phyloP scores from a whole-genome alignment of 75 land plant species.

The Sequoia sempervirens region DNA sequence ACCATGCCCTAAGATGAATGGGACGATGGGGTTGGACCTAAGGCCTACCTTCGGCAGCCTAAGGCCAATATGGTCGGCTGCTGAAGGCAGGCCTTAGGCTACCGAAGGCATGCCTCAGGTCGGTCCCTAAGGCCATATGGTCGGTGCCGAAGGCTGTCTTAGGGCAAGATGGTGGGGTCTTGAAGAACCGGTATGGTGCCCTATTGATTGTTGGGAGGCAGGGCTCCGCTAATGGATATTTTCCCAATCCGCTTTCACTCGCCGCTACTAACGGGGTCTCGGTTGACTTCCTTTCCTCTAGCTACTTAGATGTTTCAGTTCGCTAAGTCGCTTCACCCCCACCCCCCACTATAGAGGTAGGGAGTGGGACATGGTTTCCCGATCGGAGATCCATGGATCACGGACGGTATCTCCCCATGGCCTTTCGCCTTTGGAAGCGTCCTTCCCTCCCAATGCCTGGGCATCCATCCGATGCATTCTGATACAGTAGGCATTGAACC shows the following conservation, averaged over 20 bases:
- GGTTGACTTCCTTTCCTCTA: constrained; percentile 2
- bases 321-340: not conserved
- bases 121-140: too few species aligned
- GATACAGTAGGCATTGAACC: constrained; percentile 3
- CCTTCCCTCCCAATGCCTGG: constrained; percentile 14
- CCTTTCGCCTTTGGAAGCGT: constrained; percentile 13
- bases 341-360: too few species aligned
- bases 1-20: too few species aligned
- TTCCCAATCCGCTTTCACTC: not conserved
- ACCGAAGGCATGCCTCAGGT: too few species aligned
- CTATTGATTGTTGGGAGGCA: too few species aligned
- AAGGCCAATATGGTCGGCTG: too few species aligned
- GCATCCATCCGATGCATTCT: constrained; percentile 8
- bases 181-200: too few species aligned
- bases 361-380: constrained; percentile 1
- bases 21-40: too few species aligned
- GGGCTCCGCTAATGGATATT: not conserved
- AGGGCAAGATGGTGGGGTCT: too few species aligned
- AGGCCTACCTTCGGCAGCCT: too few species aligned
- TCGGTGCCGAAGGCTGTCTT: too few species aligned
- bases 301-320: not conserved
- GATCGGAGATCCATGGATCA: constrained; percentile 19
- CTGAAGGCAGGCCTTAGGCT: too few species aligned
- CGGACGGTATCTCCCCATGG: constrained; percentile 15
- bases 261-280: constrained; percentile 3